Conservation (phyloP, 768 basidiomycete genomes). For the Xerocomellus chrysenteron region DNA sequence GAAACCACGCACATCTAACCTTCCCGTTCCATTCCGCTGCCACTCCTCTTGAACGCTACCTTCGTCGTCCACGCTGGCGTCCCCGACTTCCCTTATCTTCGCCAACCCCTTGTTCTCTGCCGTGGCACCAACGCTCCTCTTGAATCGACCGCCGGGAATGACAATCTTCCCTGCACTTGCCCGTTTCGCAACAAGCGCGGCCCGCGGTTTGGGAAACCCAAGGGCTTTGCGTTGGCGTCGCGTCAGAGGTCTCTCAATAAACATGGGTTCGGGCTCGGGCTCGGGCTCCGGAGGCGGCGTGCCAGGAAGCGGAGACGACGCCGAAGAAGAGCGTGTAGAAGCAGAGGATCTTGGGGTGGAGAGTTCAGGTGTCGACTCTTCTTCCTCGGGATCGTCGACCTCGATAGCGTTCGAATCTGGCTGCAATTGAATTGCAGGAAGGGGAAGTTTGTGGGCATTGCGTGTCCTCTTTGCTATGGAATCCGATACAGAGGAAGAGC, state of each 20-base stretch:
- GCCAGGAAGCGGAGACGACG: slow-evolving; percentile 38
- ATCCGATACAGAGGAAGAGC: slow-evolving; percentile 39
- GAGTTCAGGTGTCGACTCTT: slow-evolving; percentile 41
- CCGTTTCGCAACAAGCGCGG: slow-evolving; percentile 31
- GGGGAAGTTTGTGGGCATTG: slow-evolving; percentile 25
- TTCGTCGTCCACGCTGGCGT: slow-evolving; percentile 34
- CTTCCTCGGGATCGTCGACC: slow-evolving; percentile 31
- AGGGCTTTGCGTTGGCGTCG: slow-evolving; percentile 67
- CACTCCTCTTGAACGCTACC: slow-evolving; percentile 45
- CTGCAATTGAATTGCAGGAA: slow-evolving; percentile 10
- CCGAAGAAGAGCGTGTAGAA: slow-evolving; percentile 33
- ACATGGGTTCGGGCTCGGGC: slow-evolving; percentile 4
- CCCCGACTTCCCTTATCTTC: slow-evolving; percentile 21
- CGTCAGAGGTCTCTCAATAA: slow-evolving; percentile 47
- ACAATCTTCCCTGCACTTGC: slow-evolving; percentile 53
- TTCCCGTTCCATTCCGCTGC: slow-evolving; percentile 66
- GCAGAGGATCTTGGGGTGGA: slow-evolving; percentile 37
- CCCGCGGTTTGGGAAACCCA: slow-evolving; percentile 58
- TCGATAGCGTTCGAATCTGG: slow-evolving; percentile 21
- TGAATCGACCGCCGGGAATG: slow-evolving; percentile 60
- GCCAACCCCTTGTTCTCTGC: slow-evolving; percentile 9
- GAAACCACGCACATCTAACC: slow-evolving; percentile 76
- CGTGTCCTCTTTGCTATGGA: slow-evolving; percentile 37
- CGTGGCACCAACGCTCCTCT: slow-evolving; percentile 27
- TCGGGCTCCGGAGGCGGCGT: slow-evolving; percentile 28